Evolutionary conservation across 2,329 filamentous ascomycete genomes (phyloP).

Genomic region (Bipolaris victoriae): DNA sequence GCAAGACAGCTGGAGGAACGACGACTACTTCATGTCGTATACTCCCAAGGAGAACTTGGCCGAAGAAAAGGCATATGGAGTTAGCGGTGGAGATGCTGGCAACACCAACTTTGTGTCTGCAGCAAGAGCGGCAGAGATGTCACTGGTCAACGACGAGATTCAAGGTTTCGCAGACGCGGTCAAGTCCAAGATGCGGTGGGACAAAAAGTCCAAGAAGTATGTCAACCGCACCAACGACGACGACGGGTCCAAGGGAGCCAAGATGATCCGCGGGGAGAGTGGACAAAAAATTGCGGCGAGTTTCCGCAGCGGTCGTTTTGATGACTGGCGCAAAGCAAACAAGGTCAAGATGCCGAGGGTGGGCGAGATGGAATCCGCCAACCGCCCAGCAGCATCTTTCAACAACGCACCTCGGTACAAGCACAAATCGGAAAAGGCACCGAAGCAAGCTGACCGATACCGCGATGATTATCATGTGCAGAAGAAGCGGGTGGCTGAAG

Average conservation of each 20-base stretch:
- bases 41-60: conserved; percentile 81
- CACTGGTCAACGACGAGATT: conserved; percentile 87
- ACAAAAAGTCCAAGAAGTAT: conserved; percentile 96
- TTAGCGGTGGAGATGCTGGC: conserved; percentile 73
- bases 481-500: conserved; percentile 88
- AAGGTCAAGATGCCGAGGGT: conserved; percentile 80
- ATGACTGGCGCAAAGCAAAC: conserved; percentile 88
- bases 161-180: conserved; percentile 80
- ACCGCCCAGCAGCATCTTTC: conserved; percentile 31
- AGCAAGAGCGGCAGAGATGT: conserved; percentile 88
- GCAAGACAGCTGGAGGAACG: conserved; percentile 72
- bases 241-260: conserved; percentile 77
- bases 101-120: conserved; percentile 81
- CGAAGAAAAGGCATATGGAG: conserved; percentile 91
- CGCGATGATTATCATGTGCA: conserved; percentile 87
- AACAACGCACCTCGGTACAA: conserved; percentile 67
- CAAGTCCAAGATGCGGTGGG: conserved; percentile 85
- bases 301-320: conserved; percentile 93
- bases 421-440: conserved; percentile 85
- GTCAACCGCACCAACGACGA: conserved; percentile 91
- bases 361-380: conserved; percentile 73
- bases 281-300: conserved; percentile 94
- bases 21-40: conserved; percentile 96
- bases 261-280: conserved; percentile 85
- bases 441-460: conserved; percentile 91